A percentile compares a stretch with the other conserved stretches of the same genome.
phyloP scores from a whole-genome alignment of 768 basidiomycete genomes.

The Tephrocybe sp. region DNA sequence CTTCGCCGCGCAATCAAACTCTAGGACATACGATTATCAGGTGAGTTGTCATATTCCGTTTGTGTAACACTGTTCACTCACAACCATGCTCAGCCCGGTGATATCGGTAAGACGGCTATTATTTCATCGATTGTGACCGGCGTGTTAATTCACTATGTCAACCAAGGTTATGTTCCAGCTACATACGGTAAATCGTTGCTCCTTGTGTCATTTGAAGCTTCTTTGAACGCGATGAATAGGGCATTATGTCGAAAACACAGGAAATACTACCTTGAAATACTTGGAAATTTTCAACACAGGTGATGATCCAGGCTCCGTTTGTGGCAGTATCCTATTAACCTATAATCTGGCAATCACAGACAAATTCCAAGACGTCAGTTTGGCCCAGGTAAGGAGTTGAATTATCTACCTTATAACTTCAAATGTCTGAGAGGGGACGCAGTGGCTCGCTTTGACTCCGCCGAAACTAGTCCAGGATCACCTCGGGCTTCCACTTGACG shows the following conservation, averaged over 20 bases:
- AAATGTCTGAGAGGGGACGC: not conserved
- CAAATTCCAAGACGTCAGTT: constrained; percentile 37
- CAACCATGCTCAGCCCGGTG: constrained; percentile 44
- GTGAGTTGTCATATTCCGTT: constrained; percentile 20
- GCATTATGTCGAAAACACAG: constrained; percentile 56
- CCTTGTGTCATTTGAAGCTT: not conserved
- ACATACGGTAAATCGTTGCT: constrained; percentile 42
- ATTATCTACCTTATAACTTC: not conserved
- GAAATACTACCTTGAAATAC: constrained; percentile 47
- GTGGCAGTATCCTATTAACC: not conserved
- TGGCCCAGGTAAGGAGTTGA: constrained; percentile 42
- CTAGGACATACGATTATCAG: constrained; percentile 61
- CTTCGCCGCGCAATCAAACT: constrained; percentile 53
- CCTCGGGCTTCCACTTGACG: constrained; percentile 11
- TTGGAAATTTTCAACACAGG: constrained; percentile 49
- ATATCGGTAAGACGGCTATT: constrained; percentile 42
- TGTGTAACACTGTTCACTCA: not conserved
- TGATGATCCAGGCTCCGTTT: constrained; percentile 15
- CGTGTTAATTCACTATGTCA: constrained; percentile 5
- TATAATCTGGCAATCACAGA: constrained; percentile 13
- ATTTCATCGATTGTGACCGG: not conserved
- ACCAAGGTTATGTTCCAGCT: constrained; percentile 53
- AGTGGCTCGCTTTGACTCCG: constrained; percentile 26
- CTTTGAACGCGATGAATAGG: constrained; percentile 26
- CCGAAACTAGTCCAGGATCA: constrained; percentile 18